A percentile compares a stretch with the other conserved stretches of the same genome.
phyloP scores from a whole-genome alignment of 495 filamentous ascomycete genomes.

The Daldinia childiae region DNA sequence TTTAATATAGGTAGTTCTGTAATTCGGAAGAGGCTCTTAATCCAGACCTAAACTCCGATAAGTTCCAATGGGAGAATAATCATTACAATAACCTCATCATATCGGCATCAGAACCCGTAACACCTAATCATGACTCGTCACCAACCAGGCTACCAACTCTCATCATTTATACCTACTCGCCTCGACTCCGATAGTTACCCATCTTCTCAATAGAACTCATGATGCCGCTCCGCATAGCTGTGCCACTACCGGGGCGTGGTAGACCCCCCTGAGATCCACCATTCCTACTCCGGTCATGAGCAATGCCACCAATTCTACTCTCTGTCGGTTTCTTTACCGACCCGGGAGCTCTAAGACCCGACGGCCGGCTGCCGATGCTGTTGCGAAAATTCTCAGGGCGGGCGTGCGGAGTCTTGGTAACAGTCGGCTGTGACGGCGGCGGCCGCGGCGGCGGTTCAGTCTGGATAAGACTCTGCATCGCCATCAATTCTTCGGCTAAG shows the following conservation, averaged over 20 bases:
- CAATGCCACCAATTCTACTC: slow-evolving; percentile 55
- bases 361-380: slow-evolving; percentile 45
- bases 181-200: slow-evolving; percentile 59
- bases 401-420: slow-evolving; percentile 23
- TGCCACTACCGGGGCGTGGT: slow-evolving; percentile 54
- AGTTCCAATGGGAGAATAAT: slow-evolving; percentile 20
- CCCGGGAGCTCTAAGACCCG: slow-evolving; percentile 57
- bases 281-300: slow-evolving; percentile 56
- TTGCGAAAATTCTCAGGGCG: slow-evolving; percentile 37
- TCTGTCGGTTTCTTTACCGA: slow-evolving; percentile 47
- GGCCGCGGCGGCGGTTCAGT: slow-evolving; percentile 13
- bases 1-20: slow-evolving; percentile 7
- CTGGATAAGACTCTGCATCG: slow-evolving; percentile 54
- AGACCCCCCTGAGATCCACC: slow-evolving; percentile 51
- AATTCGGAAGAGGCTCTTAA: slow-evolving; percentile 22
- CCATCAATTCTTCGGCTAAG: slow-evolving; percentile 89
- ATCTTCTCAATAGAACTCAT: slow-evolving; percentile 79
- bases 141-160: slow-evolving; percentile 17
- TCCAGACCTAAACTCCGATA: slow-evolving; percentile 31
- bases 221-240: slow-evolving; percentile 64
- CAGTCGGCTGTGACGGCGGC: slow-evolving; percentile 21
- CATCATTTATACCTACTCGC: slow-evolving; percentile 25
- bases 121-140: slow-evolving; percentile 21
- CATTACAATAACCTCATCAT: slow-evolving; percentile 31
- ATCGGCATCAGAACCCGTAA: slow-evolving; percentile 28